phyloP scores from a whole-genome alignment of 179 eudicot species.

The Actinidia arguta region DNA sequence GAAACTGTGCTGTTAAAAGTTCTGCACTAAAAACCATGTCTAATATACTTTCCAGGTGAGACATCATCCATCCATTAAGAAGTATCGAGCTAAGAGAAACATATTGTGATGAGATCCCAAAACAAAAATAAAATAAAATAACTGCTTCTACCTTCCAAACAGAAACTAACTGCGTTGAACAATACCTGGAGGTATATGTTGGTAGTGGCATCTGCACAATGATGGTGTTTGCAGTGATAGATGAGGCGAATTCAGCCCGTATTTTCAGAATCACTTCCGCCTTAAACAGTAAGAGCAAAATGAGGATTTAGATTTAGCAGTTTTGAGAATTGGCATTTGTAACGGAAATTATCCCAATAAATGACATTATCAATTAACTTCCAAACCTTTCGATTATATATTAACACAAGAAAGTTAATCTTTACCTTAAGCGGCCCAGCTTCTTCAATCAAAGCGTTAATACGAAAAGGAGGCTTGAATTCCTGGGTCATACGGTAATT shows the following conservation, averaged over 20 bases:
- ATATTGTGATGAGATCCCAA: neutral
- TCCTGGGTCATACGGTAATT: slow-evolving; percentile 98
- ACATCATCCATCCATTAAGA: slow-evolving; percentile 10
- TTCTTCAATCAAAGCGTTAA: slow-evolving; percentile 86
- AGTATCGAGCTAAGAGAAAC: neutral
- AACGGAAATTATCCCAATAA: neutral
- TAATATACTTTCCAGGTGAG: neutral
- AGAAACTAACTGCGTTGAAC: neutral
- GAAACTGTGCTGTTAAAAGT: neutral
- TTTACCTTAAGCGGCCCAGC: slow-evolving; percentile 84
- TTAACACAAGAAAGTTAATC: slow-evolving; percentile 15
- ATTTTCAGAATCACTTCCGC: slow-evolving; percentile 91
- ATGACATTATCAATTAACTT: neutral
- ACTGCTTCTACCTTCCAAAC: neutral
- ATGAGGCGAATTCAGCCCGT: slow-evolving; percentile 86
- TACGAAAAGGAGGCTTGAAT: slow-evolving; percentile 90
- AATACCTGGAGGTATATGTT: slow-evolving; percentile 76
- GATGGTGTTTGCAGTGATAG: slow-evolving; percentile 83
- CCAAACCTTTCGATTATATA: neutral
- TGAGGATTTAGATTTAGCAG: neutral
- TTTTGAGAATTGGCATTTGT: neutral
- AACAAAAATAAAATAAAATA: neutral
- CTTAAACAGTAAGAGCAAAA: slow-evolving; percentile 41
- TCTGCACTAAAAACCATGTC: too few species aligned
- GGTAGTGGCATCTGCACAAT: slow-evolving; percentile 90